Evolutionary conservation across 768 basidiomycete genomes (phyloP), one percentile per base, ranked within the genome.

Genomic region (Xanthoconium stramineum): DNA sequence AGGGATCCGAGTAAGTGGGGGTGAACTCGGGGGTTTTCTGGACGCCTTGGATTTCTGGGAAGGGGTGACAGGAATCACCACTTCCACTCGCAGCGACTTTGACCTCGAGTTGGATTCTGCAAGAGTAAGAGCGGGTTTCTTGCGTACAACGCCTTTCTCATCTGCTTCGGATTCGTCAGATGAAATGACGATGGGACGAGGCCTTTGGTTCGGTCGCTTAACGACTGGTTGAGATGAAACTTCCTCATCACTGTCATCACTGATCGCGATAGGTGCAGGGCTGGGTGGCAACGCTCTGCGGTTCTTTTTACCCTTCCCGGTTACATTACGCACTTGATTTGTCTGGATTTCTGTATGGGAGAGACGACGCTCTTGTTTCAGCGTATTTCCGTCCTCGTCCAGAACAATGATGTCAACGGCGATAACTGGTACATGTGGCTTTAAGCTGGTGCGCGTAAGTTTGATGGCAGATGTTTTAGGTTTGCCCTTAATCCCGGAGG

Each of bases 391-490:
- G 32, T 74, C 65, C 32, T 80, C 77, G 66, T 91, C 88, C 24
- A 90, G 53, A 36, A 88, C 74, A 37, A 84, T 73, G 49, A 91
- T 90, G 45, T 91, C 86, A 48, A 89, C 74, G 39, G 83, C 77
- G 13, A 89, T 77, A 19, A 81, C 68, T 1, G 83, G 80, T 1
- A 78, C 74, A 39, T 73, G 72, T 8, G 77, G 72, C 66, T 69
- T 74, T 65, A 77, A 57, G 47, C 69, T 73, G 4, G 64, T 55
- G 43, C 61, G 56, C 37, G 66, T 35, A 32, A 52, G 44, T 54
- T 64, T 62, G 36, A 38, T 20, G 44, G 47, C 7, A 51, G 56
- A 36, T 38, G 52, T 33, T 59, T 62, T 63, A 57, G 63, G 49
- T 64, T 71, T 66, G 60, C 59, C 60, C 63, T 58, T 57, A 32